phyloP scores from a whole-genome alignment of 352 stramenopile species.

The Globisporangium nodosum region DNA sequence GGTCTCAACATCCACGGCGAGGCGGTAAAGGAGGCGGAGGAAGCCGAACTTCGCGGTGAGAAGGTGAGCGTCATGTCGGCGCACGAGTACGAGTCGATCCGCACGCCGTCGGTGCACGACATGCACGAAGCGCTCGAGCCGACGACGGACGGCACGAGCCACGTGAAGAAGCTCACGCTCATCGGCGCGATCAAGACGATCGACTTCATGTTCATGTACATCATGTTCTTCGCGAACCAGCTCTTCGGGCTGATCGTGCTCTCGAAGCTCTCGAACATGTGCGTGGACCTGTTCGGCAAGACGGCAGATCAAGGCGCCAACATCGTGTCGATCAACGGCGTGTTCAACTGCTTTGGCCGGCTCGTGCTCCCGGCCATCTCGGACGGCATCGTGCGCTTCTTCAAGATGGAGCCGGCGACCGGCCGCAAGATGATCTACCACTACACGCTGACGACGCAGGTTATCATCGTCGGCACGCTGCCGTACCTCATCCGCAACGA shows the following conservation, averaged over 20 bases:
- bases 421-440: slow-evolving; percentile 57
- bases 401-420: slow-evolving; percentile 45
- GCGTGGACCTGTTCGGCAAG: slow-evolving; percentile 43
- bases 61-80: slow-evolving; percentile 38
- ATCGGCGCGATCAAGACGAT: slow-evolving; percentile 46
- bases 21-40: slow-evolving; percentile 26
- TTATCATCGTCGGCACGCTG: slow-evolving; percentile 61
- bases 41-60: slow-evolving; percentile 24
- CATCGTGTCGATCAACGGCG: slow-evolving; percentile 56
- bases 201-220: slow-evolving; percentile 60
- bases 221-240: slow-evolving; percentile 65
- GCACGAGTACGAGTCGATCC: slow-evolving; percentile 41
- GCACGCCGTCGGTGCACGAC: slow-evolving; percentile 24
- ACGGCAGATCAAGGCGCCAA: slow-evolving; percentile 27
- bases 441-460: slow-evolving; percentile 49
- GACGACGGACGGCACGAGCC: slow-evolving; percentile 24
- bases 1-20: slow-evolving; percentile 66
- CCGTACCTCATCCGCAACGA: slow-evolving; percentile 48
- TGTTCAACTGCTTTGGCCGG: slow-evolving; percentile 50
- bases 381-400: slow-evolving; percentile 30
- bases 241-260: slow-evolving; percentile 62
- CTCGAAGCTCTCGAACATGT: slow-evolving; percentile 54
- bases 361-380: slow-evolving; percentile 43
- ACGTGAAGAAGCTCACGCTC: slow-evolving; percentile 45
- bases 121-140: slow-evolving; percentile 24